A percentile compares a stretch with the other conserved stretches of the same genome.
phyloP scores from a whole-genome alignment of 345 rosid species.

The Euphorbia peplus region DNA sequence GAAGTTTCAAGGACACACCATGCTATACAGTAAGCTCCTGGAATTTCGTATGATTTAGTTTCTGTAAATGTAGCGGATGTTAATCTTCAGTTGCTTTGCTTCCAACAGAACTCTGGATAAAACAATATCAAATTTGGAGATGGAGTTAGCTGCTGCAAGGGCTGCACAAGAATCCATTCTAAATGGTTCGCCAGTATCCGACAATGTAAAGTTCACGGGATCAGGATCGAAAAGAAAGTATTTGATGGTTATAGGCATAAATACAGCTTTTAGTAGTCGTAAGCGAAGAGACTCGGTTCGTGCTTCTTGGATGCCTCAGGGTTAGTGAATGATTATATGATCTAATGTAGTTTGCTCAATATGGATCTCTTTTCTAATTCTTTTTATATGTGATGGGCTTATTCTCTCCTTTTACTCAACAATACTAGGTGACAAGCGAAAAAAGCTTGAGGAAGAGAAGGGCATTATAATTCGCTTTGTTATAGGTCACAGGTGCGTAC shows the following conservation, averaged over 20 bases:
- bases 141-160: slow-evolving; percentile 84
- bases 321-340: slow-evolving; percentile 41
- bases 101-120: slow-evolving; percentile 63
- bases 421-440: slow-evolving; percentile 68
- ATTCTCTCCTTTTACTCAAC: background rate
- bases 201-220: slow-evolving; percentile 43
- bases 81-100: slow-evolving; percentile 12
- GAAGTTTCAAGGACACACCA: slow-evolving; percentile 73
- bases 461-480: slow-evolving; percentile 94
- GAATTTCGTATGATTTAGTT: background rate
- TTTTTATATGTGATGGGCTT: background rate
- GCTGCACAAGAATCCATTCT: slow-evolving; percentile 78
- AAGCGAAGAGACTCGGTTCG: slow-evolving; percentile 94
- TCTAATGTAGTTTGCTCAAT: background rate
- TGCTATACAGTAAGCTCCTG: slow-evolving; percentile 61
- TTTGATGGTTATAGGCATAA: slow-evolving; percentile 85
- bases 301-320: slow-evolving; percentile 97
- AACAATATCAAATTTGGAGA: slow-evolving; percentile 74
- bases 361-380: slow-evolving; percentile 1
- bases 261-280: slow-evolving; percentile 94
- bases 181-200: slow-evolving; percentile 76
- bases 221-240: slow-evolving; percentile 57
- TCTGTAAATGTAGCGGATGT: slow-evolving; percentile 11
- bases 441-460: slow-evolving; percentile 94
- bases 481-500: slow-evolving; percentile 84